Base-by-base conservation (phyloP, 164 flowering plant genomes). In the Annona cherimola region DNA sequence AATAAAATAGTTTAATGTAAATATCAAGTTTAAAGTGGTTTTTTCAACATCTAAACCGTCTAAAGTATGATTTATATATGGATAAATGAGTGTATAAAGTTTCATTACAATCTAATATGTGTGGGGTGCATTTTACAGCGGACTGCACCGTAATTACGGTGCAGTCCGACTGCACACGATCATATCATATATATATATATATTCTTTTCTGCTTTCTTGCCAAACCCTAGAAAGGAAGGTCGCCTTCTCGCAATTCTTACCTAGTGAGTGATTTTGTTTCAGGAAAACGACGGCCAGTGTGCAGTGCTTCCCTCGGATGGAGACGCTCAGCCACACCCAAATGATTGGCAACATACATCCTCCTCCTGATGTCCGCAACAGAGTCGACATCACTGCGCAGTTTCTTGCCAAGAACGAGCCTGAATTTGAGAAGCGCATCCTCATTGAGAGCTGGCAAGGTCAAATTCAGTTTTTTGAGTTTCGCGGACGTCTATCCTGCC, bases 301-400 rank as follows among this genome's bases (percentile, higher is more conserved):
- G 35, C 35, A 26, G 35, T 26, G 35, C 35, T 26, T 26, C 35
- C 0, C 35, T 26, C 35, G 0, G 35, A 26, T 26, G 35, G 35
- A 55, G 4, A 55, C 14, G 1, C 4, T 55, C 18, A 55, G 4
- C 60, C 99, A 91, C 74, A 89, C 97, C 0, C 83, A 85, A 74
- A 87, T 94, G 2, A 96, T 93, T 63, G 99, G 98, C 20, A 96
- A 93, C 12, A 96, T 96, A 14, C 87, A 96, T 69, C 99, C 99
- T 0, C 99, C 99, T 39, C 90, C 94, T 0, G 98, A 96, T 68
- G 92, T 96, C 63, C 83, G 96, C 67, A 87, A 74, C 45, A 90
- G 91, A 68, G 97, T 93, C 4, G 97, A 96, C 68, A 93, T 90
- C 74, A 90, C 97, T 35, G 82, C 97, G 2, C 88, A 86, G 72